Conservation (phyloP, 208 protist species). For the Leptomonas pyrrhocoris region DNA sequence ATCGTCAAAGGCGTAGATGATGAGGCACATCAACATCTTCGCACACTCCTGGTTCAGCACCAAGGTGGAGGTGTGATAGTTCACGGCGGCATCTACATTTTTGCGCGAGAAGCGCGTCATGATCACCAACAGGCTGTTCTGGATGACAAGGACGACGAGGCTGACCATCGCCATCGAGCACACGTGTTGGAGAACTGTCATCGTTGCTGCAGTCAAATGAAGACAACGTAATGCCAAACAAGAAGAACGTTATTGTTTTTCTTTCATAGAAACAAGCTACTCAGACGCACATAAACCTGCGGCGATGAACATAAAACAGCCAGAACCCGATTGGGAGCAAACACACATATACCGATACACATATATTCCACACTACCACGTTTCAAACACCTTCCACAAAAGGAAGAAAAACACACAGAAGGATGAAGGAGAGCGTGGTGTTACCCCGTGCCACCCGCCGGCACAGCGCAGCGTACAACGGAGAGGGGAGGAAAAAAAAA, state of each 20-base stretch:
- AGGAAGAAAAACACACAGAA: background rate
- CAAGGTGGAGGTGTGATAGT: conserved; percentile 70
- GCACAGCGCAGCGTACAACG: background rate
- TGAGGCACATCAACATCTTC: conserved; percentile 76
- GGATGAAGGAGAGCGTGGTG: too few species aligned
- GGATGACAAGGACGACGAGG: conserved; percentile 74
- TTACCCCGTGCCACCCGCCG: too few species aligned
- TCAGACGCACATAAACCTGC: too few species aligned
- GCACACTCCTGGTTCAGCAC: conserved; percentile 80
- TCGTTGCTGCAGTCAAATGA: background rate
- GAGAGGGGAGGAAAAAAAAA: background rate
- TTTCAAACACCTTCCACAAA: background rate
- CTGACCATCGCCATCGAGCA: conserved; percentile 52
- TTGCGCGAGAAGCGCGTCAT: conserved; percentile 71
- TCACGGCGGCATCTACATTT: conserved; percentile 30
- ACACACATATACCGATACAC: too few species aligned
- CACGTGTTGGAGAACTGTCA: conserved; percentile 14
- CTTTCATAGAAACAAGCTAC: too few species aligned
- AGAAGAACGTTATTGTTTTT: too few species aligned
- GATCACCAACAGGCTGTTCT: conserved; percentile 78
- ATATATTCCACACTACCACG: too few species aligned
- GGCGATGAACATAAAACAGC: too few species aligned
- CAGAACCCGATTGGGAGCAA: too few species aligned
- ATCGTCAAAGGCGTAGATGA: conserved; percentile 48
- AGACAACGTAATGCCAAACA: background rate